Base-by-base conservation (phyloP, 495 filamentous ascomycete species). In the Penicillium goetzii region DNA sequence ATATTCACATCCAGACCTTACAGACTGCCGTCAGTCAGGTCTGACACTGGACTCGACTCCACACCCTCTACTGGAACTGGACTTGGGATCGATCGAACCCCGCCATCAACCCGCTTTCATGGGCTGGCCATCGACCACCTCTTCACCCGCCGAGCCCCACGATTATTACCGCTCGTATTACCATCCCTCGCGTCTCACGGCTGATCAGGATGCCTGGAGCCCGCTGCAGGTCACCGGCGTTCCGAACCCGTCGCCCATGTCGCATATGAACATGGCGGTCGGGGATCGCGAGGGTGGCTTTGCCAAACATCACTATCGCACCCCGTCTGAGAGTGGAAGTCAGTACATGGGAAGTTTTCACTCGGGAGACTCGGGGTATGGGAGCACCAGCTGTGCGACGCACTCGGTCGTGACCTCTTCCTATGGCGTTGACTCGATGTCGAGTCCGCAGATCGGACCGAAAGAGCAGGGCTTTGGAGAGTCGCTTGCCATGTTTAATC, bases 311-410 rank as follows among this genome's bases (percentile, higher is more conserved):
- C 72, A 76, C 19, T 72, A 74, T 51, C 71, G 76, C 15, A 68
- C 72, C 1, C 70, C 72, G 0, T 90, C 87, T 3, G 88, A 90
- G 58, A 79, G 75, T 49, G 87, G 81, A 33, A 86, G 84, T 23
- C 77, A 85, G 59, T 77, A 74, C 40, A 81, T 80, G 33, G 77
- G 79, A 17, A 73, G 64, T 51, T 75, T 78, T 11, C 67, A 80
- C 26, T 75, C 78, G 2, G 84, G 81, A 2, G 89, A 92, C 67
- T 91, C 89, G 8, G 88, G 84, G 15, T 91, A 90, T 69, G 84
- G 79, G 11, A 88, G 83, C 58, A 71, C 67, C 5, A 82, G 73
- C 49, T 69, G 75, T 54, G 76, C 79, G 0, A 80, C 83, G 12
- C 77, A 73, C 10, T 88, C 86, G 0, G 75, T 83, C 9, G 65